Conservation (phyloP, 139 green algal species). For the Mesotaenium endlicherianum region DNA sequence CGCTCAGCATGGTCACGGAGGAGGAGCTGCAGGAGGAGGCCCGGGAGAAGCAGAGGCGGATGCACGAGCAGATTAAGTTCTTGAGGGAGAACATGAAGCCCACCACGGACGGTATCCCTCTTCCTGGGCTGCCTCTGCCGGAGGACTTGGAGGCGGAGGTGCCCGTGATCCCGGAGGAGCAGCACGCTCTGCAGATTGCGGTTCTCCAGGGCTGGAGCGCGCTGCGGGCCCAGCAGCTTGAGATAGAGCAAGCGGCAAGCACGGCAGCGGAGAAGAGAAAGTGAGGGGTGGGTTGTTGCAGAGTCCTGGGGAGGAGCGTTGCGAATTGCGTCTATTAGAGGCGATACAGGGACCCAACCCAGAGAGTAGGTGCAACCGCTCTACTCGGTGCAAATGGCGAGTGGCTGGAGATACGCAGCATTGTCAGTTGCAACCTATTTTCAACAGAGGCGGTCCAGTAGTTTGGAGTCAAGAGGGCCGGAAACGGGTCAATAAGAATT, state of each 20-base stretch:
- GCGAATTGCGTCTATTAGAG: neutral
- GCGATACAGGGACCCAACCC: neutral
- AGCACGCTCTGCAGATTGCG: slow-evolving; percentile 41
- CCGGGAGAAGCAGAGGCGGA: slow-evolving; percentile 10
- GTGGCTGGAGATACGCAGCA: neutral
- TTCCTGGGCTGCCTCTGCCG: slow-evolving; percentile 7
- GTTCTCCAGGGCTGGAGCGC: slow-evolving; percentile 36
- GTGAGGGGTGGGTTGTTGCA: neutral
- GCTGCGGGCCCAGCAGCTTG: slow-evolving; percentile 25
- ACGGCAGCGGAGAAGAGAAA: neutral
- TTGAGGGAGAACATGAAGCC: slow-evolving; percentile 18
- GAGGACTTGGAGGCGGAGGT: slow-evolving; percentile 3
- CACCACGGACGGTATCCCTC: neutral
- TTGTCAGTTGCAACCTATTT: too few species aligned
- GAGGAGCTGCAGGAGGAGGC: slow-evolving; percentile 29
- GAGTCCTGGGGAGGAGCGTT: too few species aligned
- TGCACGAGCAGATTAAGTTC: slow-evolving; percentile 4
- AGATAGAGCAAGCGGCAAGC: neutral
- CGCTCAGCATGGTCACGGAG: slow-evolving; percentile 18
- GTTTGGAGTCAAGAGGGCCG: too few species aligned
- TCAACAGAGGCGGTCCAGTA: too few species aligned
- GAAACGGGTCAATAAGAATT: too few species aligned
- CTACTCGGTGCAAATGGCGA: neutral
- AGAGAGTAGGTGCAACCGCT: neutral
- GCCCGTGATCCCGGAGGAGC: slow-evolving; percentile 27